Percentiles rank a stretch among this genome's conserved stretches.
Conservation (phyloP, 192 early-diverging fungal species). For the Coemansia sp. region DNA sequence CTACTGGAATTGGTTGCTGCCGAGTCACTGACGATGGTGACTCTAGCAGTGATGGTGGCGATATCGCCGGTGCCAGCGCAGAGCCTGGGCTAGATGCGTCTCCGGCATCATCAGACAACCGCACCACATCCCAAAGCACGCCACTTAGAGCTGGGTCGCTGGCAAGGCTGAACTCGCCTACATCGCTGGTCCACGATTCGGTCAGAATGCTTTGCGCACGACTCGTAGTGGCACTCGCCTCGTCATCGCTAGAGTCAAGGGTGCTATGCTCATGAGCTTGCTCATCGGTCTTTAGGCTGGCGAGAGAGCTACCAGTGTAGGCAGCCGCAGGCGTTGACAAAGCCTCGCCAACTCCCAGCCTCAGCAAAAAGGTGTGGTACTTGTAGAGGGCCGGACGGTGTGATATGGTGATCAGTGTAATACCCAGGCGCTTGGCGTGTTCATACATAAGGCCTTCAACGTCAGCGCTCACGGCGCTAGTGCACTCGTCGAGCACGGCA, state of each 20-base stretch:
- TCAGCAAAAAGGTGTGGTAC: constrained; percentile 91
- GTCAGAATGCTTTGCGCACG: constrained; percentile 26
- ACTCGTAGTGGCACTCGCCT: neutral
- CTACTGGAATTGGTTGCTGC: neutral
- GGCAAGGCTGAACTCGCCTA: constrained; percentile 22
- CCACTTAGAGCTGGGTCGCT: constrained; percentile 34
- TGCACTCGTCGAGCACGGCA: constrained; percentile 96
- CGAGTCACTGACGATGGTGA: neutral
- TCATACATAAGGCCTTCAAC: constrained; percentile 92
- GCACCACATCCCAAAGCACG: constrained; percentile 54
- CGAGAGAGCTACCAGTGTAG: neutral
- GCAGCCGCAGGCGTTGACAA: neutral
- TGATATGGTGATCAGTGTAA: constrained; percentile 91
- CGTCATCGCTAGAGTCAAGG: neutral
- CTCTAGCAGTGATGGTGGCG: neutral
- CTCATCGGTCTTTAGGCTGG: neutral
- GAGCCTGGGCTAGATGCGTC: constrained; percentile 1
- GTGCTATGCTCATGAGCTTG: neutral
- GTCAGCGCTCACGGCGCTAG: constrained; percentile 86
- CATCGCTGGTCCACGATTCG: constrained; percentile 48
- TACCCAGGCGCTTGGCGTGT: constrained; percentile 77
- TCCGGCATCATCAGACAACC: constrained; percentile 24
- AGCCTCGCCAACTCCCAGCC: constrained; percentile 64
- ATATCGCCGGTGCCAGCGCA: neutral
- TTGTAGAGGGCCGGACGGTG: constrained; percentile 94